Evolutionary conservation across 805 yeast genomes (phyloP), one percentile per base, ranked within the genome.

Genomic region (Alloascoidea africana): DNA sequence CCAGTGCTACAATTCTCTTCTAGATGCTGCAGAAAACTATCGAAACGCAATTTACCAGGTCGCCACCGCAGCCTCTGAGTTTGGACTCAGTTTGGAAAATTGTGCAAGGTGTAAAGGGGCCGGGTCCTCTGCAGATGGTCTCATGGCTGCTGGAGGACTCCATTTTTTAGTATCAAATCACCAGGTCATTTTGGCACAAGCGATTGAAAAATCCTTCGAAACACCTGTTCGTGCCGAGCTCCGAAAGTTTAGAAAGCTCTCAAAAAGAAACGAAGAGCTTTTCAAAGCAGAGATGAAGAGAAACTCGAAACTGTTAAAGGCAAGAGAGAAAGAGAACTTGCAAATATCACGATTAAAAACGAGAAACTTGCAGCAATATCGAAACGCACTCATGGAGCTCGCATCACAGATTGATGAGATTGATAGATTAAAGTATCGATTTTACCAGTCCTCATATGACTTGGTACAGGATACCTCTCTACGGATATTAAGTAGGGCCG

Each of bases 321-420:
- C 57, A 32, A 75, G 75, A 42, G 94, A 84, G 52, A 56, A 62
- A 36, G 74, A 68, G 44, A 78, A 78, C 49, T 55, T 65, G 33
- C 68, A 70, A 43, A 58, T 80, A 33, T 64, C 85, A 2, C 70
- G 69, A 44, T 62, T 66, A 39, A 74, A 70, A 44, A 68, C 72
- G 13, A 66, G 89, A 43, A 77, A 83, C 49, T 60, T 85, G 38
- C 58, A 69, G n/a, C 60, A 70, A 4, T 85, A 85, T 56, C 70
- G 81, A 48, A 66, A 66, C 39, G 77, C 80, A 44, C 60, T 85
- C 40, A 55, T 73, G 41, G 76, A 73, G 42, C 58, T 85, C 46
- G 82, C 93, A 13, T 59, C 66, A 5, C 85, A 82, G 47, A 65
- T 85, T 42, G 93, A 85, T 51, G 86, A 79, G 36, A 75, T 85